Percentiles rank a stretch among this genome's conserved stretches.
Evolutionary conservation across 305 asterid genomes (phyloP).

Genomic region (Nicotiana rustica): DNA sequence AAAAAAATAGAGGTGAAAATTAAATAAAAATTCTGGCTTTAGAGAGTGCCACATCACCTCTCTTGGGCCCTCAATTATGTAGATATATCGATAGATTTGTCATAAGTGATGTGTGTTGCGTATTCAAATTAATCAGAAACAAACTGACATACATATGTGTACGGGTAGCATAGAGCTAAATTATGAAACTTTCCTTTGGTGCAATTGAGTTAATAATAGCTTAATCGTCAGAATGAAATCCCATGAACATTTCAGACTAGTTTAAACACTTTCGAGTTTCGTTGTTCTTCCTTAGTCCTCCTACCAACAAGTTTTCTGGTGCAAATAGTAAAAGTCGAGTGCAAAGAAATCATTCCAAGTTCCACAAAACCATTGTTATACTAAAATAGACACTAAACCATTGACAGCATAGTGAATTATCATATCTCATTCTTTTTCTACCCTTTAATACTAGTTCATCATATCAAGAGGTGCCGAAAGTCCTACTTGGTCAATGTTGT

Average conservation of each 20-base stretch:
- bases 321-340: not conserved
- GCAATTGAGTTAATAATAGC: not conserved
- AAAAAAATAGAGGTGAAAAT: too few relatives aligned
- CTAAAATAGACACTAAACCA: not conserved
- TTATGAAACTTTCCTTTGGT: not conserved
- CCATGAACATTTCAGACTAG: not conserved
- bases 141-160: not conserved
- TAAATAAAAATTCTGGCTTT: too few relatives aligned
- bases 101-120: too few relatives aligned
- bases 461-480: not conserved
- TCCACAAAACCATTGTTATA: not conserved
- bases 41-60: too few relatives aligned
- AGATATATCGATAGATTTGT: too few relatives aligned
- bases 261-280: not conserved
- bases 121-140: not conserved
- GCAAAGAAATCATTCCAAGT: not conserved
- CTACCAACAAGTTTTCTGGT: not conserved
- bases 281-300: not conserved
- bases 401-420: not conserved
- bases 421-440: not conserved
- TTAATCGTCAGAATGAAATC: not conserved
- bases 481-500: slow-evolving; percentile 67
- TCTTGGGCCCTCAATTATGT: too few relatives aligned
- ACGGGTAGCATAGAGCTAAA: not conserved
- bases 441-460: not conserved